Conservation (phyloP, 495 filamentous ascomycete genomes). For the Amniculicola lignicola region DNA sequence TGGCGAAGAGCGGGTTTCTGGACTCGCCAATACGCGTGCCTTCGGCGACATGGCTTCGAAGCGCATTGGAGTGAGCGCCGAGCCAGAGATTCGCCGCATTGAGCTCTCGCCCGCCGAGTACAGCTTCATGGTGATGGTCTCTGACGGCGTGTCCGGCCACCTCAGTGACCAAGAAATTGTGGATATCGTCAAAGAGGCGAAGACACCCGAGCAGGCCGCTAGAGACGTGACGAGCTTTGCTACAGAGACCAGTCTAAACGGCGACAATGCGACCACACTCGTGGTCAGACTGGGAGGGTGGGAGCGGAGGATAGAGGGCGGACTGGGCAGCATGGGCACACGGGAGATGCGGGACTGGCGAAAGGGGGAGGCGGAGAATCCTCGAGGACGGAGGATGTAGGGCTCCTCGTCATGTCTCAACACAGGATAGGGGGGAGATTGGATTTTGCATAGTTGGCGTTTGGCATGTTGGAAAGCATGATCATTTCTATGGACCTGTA, state of each 20-base stretch:
- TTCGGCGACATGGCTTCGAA: conserved; percentile 92
- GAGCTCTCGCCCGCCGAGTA: conserved; percentile 79
- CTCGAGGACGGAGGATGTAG: conserved; percentile 64
- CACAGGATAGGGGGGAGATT: too few species aligned
- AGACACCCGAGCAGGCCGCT: conserved; percentile 81
- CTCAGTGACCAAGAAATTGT: conserved; percentile 90
- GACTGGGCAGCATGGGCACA: conserved; percentile 81
- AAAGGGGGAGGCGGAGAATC: conserved; percentile 78
- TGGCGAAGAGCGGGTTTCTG: conserved; percentile 91
- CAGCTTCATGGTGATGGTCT: conserved; percentile 80
- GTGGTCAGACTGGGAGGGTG: conserved; percentile 90
- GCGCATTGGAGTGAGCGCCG: conserved; percentile 86
- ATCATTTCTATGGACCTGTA: too few species aligned
- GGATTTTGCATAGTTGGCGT: too few species aligned
- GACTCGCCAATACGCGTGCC: conserved; percentile 87
- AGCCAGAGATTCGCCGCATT: conserved; percentile 75
- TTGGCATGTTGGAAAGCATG: too few species aligned
- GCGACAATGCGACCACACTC: conserved; percentile 93
- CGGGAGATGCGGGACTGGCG: conserved; percentile 86
- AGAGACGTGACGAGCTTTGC: conserved; percentile 78
- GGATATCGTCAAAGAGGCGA: conserved; percentile 89
- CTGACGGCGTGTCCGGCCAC: conserved; percentile 80
- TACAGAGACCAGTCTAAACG: conserved; percentile 75
- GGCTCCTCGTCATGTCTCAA: too few species aligned
- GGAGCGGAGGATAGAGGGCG: conserved; percentile 88